A percentile compares a stretch with the other conserved stretches of the same genome.
Conservation (phyloP, 2,329 filamentous ascomycete species). For the Fusarium coicis region DNA sequence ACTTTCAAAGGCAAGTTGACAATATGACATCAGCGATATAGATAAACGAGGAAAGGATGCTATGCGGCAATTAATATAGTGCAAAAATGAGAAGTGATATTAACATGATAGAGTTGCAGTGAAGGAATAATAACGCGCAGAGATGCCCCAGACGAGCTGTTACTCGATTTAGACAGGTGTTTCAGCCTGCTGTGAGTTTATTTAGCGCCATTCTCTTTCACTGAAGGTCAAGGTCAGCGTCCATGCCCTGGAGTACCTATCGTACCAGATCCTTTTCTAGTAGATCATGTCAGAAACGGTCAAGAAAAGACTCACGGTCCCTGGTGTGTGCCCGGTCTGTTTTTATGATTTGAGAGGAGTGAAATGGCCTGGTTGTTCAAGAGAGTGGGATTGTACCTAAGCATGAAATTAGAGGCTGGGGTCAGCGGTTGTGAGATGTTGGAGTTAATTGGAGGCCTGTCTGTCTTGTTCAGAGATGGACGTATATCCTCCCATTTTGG, state of each 20-base stretch:
- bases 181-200: constrained; percentile 2
- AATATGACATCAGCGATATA: neutral
- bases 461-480: constrained; percentile 1
- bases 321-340: neutral
- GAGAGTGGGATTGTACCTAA: neutral
- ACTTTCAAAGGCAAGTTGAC: neutral
- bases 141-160: constrained; percentile 35
- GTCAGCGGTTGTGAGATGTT: constrained; percentile 13
- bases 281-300: constrained; percentile 7
- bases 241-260: neutral
- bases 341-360: neutral
- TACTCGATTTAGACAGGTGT: constrained; percentile 34
- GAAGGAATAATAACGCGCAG: constrained; percentile 4
- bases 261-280: constrained; percentile 4
- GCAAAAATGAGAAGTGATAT: neutral
- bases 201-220: constrained; percentile 18
- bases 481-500: neutral
- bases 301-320: neutral
- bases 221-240: neutral
- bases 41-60: neutral
- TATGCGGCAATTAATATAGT: constrained; percentile 1
- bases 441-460: constrained; percentile 3
- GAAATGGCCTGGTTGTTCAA: constrained; percentile 7
- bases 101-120: neutral
- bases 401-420: constrained; percentile 6